Percentiles rank a stretch among this genome's conserved stretches.
Conservation (phyloP, 768 basidiomycete genomes). For the Suillus cothurnatus region DNA sequence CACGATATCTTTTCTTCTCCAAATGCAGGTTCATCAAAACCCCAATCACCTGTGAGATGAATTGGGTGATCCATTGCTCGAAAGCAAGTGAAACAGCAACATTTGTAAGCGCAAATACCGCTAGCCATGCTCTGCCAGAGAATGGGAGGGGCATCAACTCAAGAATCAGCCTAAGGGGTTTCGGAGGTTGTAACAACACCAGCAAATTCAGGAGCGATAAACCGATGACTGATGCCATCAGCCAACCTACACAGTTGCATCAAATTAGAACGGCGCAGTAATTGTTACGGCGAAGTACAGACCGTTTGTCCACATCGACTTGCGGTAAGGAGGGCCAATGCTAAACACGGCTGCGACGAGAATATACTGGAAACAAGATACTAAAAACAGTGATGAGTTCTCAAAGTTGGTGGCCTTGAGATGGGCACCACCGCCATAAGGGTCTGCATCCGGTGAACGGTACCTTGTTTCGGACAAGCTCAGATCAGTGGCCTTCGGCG, state of each 20-base stretch:
- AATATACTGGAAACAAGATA: constrained; percentile 99
- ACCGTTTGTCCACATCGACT: constrained; percentile 96
- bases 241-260: constrained; percentile 53
- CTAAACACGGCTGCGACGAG: constrained; percentile 96
- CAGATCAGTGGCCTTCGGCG: constrained; percentile 28
- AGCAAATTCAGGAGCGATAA: constrained; percentile 75
- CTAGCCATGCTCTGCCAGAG: constrained; percentile 68
- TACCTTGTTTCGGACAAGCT: constrained; percentile 51
- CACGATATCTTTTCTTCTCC: constrained; percentile 49
- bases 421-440: constrained; percentile 60
- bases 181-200: constrained; percentile 74
- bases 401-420: constrained; percentile 88
- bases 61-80: constrained; percentile 73
- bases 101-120: constrained; percentile 69
- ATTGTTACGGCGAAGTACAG: constrained; percentile 25
- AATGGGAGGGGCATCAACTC: constrained; percentile 77
- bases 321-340: constrained; percentile 95
- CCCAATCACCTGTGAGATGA: constrained; percentile 58
- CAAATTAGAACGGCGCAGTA: constrained; percentile 1
- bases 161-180: constrained; percentile 58
- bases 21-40: constrained; percentile 42
- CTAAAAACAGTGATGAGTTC: constrained; percentile 87
- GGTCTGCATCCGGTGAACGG: constrained; percentile 46
- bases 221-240: constrained; percentile 75
- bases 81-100: constrained; percentile 69